Evolutionary conservation across 768 basidiomycete species (phyloP), one percentile per base, ranked within the genome.

Genomic region (Suillus cothurnatus): DNA sequence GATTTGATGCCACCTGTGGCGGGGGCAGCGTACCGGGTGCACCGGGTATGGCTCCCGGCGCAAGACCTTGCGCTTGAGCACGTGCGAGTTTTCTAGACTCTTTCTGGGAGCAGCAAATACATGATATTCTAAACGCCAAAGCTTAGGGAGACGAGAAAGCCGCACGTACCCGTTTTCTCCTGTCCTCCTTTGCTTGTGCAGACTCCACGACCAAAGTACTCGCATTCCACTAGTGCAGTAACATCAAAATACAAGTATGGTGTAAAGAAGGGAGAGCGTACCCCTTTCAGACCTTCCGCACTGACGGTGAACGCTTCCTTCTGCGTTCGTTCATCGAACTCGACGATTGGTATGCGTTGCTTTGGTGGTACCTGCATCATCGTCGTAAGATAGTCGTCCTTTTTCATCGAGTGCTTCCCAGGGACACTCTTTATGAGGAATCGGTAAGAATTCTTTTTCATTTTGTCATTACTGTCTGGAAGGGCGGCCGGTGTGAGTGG

Each of bases 381-480:
- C 1, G 78, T 86, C 45, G 81, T 82, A 59, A 93, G 76, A 75
- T 86, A 91, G 65, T 89, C 87, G 70, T 93, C 91, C 74, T 89
- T 93, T 80, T 91, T 92, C 82, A 85, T 81, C 34, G 91, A 90
- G 68, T 93, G 91, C 74, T 92, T 93, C 65, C 91, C 91, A 67
- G 90, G 90, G 55, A 90, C 80, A 64, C 84, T 86, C 80, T 88
- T 91, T 71, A 93, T 90, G 62, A 92, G 84, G 70, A 92, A 88
- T 70, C 86, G 90, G 71, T 92, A 93, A 64, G 79, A 86, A 69
- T 91, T 91, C 81, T 89, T 90, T 81, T 84, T 87, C 84, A 88
- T 92, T 84, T 81, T 82, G 65, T 90, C 87, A 21, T 81, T 83
- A 21, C 77, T 78, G n/a, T 81, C 79, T 57, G 79, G 84, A 63